These are phyloP conservation scores for Malus orientalis DNA, from an alignment of 306 rosid genomes.

Conservation along the genomic window DNA sequence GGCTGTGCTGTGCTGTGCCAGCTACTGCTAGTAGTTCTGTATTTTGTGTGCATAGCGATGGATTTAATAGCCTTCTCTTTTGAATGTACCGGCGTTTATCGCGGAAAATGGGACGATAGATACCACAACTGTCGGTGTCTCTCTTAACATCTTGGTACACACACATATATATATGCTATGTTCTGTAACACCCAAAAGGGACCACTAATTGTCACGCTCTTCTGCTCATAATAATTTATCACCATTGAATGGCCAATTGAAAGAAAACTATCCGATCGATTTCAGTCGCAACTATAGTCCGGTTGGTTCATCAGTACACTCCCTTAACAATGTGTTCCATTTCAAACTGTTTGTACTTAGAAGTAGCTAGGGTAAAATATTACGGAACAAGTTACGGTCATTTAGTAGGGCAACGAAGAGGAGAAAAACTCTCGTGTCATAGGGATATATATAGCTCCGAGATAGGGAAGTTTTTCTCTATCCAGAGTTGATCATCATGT, in stretches of 20 bases:
- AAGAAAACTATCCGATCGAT: not conserved
- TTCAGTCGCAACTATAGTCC: not conserved
- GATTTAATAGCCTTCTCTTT: constrained; percentile 19
- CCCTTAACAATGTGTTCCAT: no score
- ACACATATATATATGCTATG: not conserved
- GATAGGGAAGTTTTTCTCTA: no score
- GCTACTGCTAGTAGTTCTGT: constrained; percentile 8
- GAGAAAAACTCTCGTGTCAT: not conserved
- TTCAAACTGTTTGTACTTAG: no score
- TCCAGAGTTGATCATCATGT: not conserved
- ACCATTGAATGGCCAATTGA: not conserved
- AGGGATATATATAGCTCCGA: no score
- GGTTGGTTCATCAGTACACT: not conserved
- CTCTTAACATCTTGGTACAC: not conserved
- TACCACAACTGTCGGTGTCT: constrained; percentile 34
- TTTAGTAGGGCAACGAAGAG: rapidly evolving
- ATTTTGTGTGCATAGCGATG: constrained; percentile 21
- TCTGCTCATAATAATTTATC: not conserved
- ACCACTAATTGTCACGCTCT: not conserved
- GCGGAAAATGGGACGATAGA: constrained; percentile 15
- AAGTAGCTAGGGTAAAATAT: not conserved
- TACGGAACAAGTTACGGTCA: not conserved
- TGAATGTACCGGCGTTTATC: constrained; percentile 29
- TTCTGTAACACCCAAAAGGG: not conserved
- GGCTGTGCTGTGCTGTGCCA: not conserved